Evolutionary conservation across 352 stramenopile species (phyloP).

Genomic region (Paralagenidium karlingii): DNA sequence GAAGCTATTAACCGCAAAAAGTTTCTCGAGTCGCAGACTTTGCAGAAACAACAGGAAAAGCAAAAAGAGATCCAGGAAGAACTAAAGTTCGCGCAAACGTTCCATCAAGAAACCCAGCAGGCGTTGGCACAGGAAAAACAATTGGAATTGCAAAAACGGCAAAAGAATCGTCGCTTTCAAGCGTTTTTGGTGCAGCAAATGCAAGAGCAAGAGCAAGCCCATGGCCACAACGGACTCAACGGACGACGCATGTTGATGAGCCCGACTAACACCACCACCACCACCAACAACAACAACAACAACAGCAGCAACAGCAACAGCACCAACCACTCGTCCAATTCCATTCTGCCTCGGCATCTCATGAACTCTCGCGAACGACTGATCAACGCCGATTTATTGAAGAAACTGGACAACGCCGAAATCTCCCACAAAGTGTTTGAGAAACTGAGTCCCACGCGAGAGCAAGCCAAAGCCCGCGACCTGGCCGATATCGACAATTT

Average conservation of each 20-base stretch:
- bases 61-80: conserved; percentile 47
- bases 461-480: conserved; percentile 7
- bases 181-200: conserved; percentile 48
- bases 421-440: conserved; percentile 40
- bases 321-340: too few relatives aligned
- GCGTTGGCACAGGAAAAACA: conserved; percentile 31
- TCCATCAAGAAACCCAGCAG: conserved; percentile 24
- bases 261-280: too few relatives aligned
- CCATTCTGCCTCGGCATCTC: conserved; percentile 32
- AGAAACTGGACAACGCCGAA: conserved; percentile 46
- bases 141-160: conserved; percentile 14
- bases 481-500: too few relatives aligned
- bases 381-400: conserved; percentile 49
- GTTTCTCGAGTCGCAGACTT: conserved; percentile 30
- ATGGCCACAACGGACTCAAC: too few relatives aligned
- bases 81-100: conserved; percentile 32
- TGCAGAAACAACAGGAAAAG: conserved; percentile 38
- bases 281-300: too few relatives aligned
- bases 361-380: conserved; percentile 55
- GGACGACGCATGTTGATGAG: too few relatives aligned
- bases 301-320: too few relatives aligned
- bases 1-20: conserved; percentile 43
- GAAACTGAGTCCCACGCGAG: conserved; percentile 45
- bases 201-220: conserved; percentile 28
- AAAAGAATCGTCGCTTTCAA: conserved; percentile 50